Conservation (phyloP, 768 basidiomycete genomes). For the Stropharia rugosoannulata region DNA sequence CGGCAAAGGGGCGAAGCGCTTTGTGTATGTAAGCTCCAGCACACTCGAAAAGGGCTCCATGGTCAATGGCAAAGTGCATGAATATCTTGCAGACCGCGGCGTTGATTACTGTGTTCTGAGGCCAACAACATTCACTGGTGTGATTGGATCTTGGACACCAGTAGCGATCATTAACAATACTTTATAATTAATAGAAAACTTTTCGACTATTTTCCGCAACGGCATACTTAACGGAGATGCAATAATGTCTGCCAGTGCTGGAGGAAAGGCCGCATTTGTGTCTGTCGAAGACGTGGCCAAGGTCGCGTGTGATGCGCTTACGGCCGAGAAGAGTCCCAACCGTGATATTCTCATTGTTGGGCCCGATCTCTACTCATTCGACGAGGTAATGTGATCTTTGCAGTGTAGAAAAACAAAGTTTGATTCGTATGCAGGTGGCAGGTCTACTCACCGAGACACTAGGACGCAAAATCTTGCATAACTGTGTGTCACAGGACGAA, state of each 20-base stretch:
- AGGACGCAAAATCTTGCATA: slow-evolving; percentile 28
- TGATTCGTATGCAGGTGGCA: slow-evolving; percentile 19
- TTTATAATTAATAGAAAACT: slow-evolving; percentile 27
- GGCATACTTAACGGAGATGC: slow-evolving; percentile 22
- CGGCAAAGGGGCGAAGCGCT: slow-evolving; percentile 30
- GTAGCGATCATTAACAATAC: background rate
- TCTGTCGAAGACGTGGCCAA: slow-evolving; percentile 31
- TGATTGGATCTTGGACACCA: background rate
- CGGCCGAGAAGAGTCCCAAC: slow-evolving; percentile 20
- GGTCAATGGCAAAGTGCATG: slow-evolving; percentile 29
- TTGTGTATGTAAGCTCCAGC: slow-evolving; percentile 30
- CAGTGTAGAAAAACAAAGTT: background rate
- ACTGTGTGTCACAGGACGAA: slow-evolving; percentile 4
- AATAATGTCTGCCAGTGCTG: slow-evolving; percentile 25
- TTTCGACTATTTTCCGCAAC: slow-evolving; percentile 15
- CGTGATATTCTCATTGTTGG: slow-evolving; percentile 30
- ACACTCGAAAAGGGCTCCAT: slow-evolving; percentile 20
- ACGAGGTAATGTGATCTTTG: slow-evolving; percentile 21
- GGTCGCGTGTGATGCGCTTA: slow-evolving; percentile 29
- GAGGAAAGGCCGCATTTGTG: slow-evolving; percentile 28
- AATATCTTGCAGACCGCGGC: slow-evolving; percentile 29
- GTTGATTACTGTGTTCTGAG: slow-evolving; percentile 33
- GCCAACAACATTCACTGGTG: slow-evolving; percentile 39
- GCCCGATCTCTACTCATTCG: slow-evolving; percentile 28
- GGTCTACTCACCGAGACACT: slow-evolving; percentile 22